phyloP scores from a whole-genome alignment of 306 rosid species.

The Citrullus mucosospermus region DNA sequence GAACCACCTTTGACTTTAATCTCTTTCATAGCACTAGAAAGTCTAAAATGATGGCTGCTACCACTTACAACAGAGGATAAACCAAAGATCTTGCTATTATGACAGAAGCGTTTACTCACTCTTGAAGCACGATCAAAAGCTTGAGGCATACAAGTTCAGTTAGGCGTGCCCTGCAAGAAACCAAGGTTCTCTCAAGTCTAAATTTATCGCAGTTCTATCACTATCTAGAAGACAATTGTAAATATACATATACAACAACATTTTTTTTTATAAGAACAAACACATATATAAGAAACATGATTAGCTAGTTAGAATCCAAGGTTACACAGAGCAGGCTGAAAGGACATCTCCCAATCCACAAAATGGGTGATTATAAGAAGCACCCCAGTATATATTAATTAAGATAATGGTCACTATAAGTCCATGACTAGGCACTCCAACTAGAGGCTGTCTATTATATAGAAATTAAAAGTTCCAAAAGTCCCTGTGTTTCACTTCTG shows the following conservation, averaged over 20 bases:
- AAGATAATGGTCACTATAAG: neutral
- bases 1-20: constrained; percentile 29
- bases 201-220: neutral
- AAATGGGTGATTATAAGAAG: neutral
- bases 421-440: neutral
- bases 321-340: neutral
- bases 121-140: constrained; percentile 19
- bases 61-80: constrained; percentile 9
- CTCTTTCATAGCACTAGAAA: constrained; percentile 39
- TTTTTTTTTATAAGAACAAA: neutral
- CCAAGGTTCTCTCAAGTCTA: neutral
- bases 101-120: constrained; percentile 18
- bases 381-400: neutral
- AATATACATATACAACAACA: neutral
- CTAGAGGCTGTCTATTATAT: neutral
- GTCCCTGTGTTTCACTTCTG: neutral
- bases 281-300: neutral
- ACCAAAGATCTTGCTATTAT: constrained; percentile 10
- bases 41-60: constrained; percentile 18
- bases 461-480: neutral
- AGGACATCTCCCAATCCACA: neutral
- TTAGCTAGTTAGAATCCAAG: neutral
- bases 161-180: constrained; percentile 6
- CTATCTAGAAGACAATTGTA: neutral
- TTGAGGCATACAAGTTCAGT: constrained; percentile 3